Conservation (phyloP, 1,284 basidiomycete genomes). For the Moniliella sp. region DNA sequence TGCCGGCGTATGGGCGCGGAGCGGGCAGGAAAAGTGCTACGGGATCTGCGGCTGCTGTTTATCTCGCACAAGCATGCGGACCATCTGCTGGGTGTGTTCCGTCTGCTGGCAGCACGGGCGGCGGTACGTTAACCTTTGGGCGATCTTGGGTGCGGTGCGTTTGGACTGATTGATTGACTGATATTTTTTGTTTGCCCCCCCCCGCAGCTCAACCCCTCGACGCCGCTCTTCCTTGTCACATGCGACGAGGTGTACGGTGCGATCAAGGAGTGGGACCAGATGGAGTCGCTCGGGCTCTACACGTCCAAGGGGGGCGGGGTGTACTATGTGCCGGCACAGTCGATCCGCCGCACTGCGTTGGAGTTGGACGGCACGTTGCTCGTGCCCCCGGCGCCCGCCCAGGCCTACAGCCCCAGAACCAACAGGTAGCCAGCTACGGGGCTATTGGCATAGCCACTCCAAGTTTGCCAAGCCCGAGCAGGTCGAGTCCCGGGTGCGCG, state of each 20-base stretch:
- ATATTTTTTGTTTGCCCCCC: conserved; percentile 39
- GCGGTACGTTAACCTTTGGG: conserved; percentile 39
- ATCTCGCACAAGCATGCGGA: conserved; percentile 79
- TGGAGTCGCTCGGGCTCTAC: conserved; percentile 48
- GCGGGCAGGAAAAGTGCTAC: conserved; percentile 34
- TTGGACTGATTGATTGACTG: conserved; percentile 1
- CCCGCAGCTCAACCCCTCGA: conserved; percentile 28
- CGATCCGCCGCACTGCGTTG: too few relatives aligned
- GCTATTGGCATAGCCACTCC: too few relatives aligned
- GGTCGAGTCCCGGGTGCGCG: too few relatives aligned
- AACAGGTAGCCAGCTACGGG: too few relatives aligned
- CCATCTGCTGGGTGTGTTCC: conserved; percentile 64
- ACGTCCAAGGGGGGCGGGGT: conserved; percentile 38
- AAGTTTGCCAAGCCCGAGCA: too few relatives aligned
- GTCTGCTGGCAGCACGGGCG: conserved; percentile 51
- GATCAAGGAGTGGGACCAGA: conserved; percentile 46
- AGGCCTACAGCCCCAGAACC: too few relatives aligned
- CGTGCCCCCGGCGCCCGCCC: too few relatives aligned
- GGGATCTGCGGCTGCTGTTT: conserved; percentile 57
- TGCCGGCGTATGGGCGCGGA: conserved; percentile 48
- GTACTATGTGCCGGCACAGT: too few relatives aligned
- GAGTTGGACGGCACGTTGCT: too few relatives aligned
- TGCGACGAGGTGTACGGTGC: too few relatives aligned
- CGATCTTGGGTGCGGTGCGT: conserved; percentile 3
- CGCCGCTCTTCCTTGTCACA: conserved; percentile 41